Conservation (phyloP, 179 eudicot species). For the Carnegiea gigantea region DNA sequence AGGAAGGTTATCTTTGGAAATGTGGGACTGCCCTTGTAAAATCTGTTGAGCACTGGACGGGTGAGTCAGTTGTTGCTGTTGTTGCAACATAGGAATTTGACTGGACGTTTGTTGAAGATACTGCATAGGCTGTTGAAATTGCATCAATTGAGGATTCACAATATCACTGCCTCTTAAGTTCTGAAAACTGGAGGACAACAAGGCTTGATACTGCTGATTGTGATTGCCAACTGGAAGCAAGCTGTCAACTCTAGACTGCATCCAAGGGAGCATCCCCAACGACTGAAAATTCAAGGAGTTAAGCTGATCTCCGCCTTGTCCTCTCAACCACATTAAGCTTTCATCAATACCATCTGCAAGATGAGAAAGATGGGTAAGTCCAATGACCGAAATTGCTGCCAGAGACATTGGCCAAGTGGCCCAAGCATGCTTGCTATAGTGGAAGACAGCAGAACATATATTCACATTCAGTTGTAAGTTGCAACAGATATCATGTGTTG, state of each 20-base stretch:
- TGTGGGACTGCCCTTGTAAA: conserved; percentile 63
- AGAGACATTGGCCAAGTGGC: too few relatives aligned
- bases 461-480: too few relatives aligned
- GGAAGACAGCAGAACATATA: too few relatives aligned
- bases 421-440: too few relatives aligned
- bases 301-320: conserved; percentile 68
- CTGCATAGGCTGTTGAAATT: conserved; percentile 78
- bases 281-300: conserved; percentile 74
- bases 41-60: conserved; percentile 50
- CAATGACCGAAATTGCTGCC: neutral
- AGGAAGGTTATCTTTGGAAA: conserved; percentile 42
- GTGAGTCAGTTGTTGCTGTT: conserved; percentile 56
- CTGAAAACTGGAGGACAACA: conserved; percentile 76
- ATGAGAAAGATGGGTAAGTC: neutral
- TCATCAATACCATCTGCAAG: conserved; percentile 70
- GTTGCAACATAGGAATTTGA: conserved; percentile 57
- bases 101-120: conserved; percentile 62
- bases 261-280: conserved; percentile 79
- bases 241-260: conserved; percentile 75
- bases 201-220: conserved; percentile 71
- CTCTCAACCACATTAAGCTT: conserved; percentile 93
- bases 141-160: conserved; percentile 69
- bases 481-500: too few relatives aligned
- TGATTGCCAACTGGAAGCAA: conserved; percentile 41
- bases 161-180: conserved; percentile 62